These are phyloP conservation scores for Naganishia vaughanmartiniae DNA, from an alignment of 768 basidiomycete genomes.

Conservation along the genomic window DNA sequence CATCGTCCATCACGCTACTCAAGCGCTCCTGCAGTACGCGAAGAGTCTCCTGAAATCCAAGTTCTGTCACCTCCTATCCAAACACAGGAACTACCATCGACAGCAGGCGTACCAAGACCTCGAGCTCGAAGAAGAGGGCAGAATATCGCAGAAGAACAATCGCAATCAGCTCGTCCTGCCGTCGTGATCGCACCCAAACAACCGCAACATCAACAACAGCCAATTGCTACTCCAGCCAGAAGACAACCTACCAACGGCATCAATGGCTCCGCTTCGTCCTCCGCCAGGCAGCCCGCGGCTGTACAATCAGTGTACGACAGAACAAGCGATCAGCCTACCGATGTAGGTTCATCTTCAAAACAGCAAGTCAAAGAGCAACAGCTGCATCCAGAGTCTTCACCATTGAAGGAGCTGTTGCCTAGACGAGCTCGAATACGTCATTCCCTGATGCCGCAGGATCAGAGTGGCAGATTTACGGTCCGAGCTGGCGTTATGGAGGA, in stretches of 20 bases:
- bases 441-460: conserved; percentile 9
- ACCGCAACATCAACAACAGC: background rate
- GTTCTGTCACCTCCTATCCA: conserved; percentile 2
- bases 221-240: background rate
- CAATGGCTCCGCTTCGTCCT: background rate
- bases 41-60: background rate
- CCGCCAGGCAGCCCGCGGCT: background rate
- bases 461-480: background rate
- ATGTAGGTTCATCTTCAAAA: too few species aligned
- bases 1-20: background rate
- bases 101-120: background rate
- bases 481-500: conserved; percentile 11
- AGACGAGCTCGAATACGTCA: conserved; percentile 8
- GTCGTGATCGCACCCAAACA: background rate
- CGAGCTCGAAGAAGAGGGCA: background rate
- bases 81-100: background rate
- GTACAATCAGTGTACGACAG: too few species aligned
- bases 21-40: background rate
- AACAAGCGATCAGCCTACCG: too few species aligned
- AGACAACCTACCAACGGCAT: background rate
- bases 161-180: background rate
- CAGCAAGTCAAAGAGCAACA: background rate
- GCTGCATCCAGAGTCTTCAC: background rate
- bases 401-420: background rate
- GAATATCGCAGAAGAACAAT: background rate